Conservation (phyloP, 2,329 filamentous ascomycete species). For the Aspergillus chevalieri region DNA sequence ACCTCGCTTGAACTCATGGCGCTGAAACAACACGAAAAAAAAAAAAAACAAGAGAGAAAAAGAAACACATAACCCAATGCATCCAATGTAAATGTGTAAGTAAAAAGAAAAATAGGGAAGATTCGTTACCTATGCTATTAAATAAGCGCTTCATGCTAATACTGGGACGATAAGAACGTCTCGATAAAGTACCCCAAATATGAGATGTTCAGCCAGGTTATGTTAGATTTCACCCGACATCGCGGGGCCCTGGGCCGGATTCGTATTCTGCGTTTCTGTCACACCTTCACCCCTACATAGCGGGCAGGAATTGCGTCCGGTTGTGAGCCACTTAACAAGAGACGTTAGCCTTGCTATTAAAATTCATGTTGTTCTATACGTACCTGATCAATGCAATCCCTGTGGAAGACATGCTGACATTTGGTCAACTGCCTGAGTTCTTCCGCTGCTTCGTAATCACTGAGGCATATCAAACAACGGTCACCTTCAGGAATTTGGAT, state of each 20-base stretch:
- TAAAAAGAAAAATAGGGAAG: slow-evolving; percentile 7
- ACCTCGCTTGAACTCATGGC: not conserved
- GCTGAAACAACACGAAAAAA: not conserved
- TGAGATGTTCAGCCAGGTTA: not conserved
- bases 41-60: not conserved
- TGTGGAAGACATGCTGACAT: slow-evolving; percentile 62
- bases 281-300: slow-evolving; percentile 37
- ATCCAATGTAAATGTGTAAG: not conserved
- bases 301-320: slow-evolving; percentile 38
- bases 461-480: slow-evolving; percentile 61
- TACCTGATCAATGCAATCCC: slow-evolving; percentile 64
- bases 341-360: slow-evolving; percentile 21
- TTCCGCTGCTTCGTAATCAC: slow-evolving; percentile 58
- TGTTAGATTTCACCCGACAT: not conserved
- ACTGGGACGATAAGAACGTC: slow-evolving; percentile 5
- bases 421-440: slow-evolving; percentile 56
- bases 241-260: slow-evolving; percentile 10
- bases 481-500: slow-evolving; percentile 43
- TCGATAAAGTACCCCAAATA: not conserved
- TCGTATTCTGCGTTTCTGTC: slow-evolving; percentile 26
- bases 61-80: not conserved
- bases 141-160: slow-evolving; percentile 29
- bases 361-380: slow-evolving; percentile 1
- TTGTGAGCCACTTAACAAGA: slow-evolving; percentile 56
- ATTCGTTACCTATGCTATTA: slow-evolving; percentile 18